A percentile compares a stretch with the other conserved stretches of the same genome.
Conservation (phyloP, 1,284 basidiomycete genomes). For the Taiwanofungus camphoratus region DNA sequence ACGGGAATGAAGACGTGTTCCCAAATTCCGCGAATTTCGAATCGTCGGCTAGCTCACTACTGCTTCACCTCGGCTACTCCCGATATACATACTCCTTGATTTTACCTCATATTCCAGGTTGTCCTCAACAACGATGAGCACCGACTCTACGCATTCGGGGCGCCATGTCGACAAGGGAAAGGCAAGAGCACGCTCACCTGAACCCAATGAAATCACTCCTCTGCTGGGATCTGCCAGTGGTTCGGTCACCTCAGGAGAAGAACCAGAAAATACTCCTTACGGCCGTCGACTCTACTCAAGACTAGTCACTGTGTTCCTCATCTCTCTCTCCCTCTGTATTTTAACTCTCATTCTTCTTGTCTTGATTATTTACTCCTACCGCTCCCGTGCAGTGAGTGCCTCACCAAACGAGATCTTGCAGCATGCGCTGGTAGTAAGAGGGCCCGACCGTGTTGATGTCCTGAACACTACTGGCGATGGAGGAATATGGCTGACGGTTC, state of each 20-base stretch:
- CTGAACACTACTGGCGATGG: slow-evolving; percentile 54
- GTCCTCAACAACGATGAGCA: slow-evolving; percentile 15
- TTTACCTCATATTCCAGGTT: too few relatives aligned
- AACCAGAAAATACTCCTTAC: slow-evolving; percentile 19
- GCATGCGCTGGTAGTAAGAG: slow-evolving; percentile 48
- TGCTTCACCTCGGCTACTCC: too few relatives aligned
- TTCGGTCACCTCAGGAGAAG: slow-evolving; percentile 18
- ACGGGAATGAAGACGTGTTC: too few relatives aligned
- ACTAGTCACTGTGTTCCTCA: slow-evolving; percentile 45
- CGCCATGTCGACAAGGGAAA: slow-evolving; percentile 37
- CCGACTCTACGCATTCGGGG: slow-evolving; percentile 2
- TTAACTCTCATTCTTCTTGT: slow-evolving; percentile 37
- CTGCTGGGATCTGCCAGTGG: slow-evolving; percentile 30
- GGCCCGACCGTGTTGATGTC: slow-evolving; percentile 56
- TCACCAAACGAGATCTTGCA: slow-evolving; percentile 54
- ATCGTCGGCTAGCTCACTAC: too few relatives aligned
- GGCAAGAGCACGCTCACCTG: slow-evolving; percentile 26
- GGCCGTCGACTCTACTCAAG: slow-evolving; percentile 36
- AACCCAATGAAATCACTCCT: slow-evolving; percentile 41
- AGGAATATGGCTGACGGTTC: slow-evolving; percentile 52
- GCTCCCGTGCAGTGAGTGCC: slow-evolving; percentile 45
- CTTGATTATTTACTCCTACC: slow-evolving; percentile 59
- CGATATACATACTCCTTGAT: too few relatives aligned
- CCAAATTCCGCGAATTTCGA: too few relatives aligned
- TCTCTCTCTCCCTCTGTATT: slow-evolving; percentile 36